Evolutionary conservation across 805 yeast species (phyloP), one percentile per base, ranked within the genome.

Genomic region (Hanseniaspora guilliermondii): DNA sequence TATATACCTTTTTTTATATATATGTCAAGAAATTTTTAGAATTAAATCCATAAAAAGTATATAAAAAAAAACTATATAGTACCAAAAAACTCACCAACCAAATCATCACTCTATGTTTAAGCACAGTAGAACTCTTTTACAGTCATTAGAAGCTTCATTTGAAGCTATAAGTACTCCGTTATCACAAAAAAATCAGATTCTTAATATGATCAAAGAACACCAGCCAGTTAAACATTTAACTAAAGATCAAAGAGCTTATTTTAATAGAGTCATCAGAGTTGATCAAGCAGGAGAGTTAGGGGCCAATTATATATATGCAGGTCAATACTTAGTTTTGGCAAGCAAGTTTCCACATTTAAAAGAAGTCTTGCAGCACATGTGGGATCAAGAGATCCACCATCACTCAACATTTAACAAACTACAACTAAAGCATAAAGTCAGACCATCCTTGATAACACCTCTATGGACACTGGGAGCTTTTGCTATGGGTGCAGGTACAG

Each of bases 201-300:
- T 46, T 17, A 44, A 42, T 22, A 52, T 52, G 55, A 44, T 52
- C 1, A 52, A 44, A 11, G 27, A 53, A 6, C 44, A 46, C 24
- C 36, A 24, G 14, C 55, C 55, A 30, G 55, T 58, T 64, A 60
- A 61, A 32, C 62, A 69, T 6, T 53, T 74, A 21, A 62, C 69
- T 0, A 60, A 57, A 42, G 85, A 86, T 0, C 93, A 85, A 62
- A 70, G 71, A 56, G 89, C 89, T 0, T 85, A 75, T 58, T 71
- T 85, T 24, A 87, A 85, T 53, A 68, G 91, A 53, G 80, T 79
- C 0, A 78, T 93, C 39, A 75, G 98, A 50, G 98, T 93, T 7
- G 97, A 93, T 65, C 98, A 93, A 68, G 97, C 98, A 1, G 98
- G 98, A 40, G 98, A 93, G 66, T 76, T 93, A 12, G 98, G 97